Base-by-base conservation (phyloP, 129 eudicot species). In the Escallonia rubra region DNA sequence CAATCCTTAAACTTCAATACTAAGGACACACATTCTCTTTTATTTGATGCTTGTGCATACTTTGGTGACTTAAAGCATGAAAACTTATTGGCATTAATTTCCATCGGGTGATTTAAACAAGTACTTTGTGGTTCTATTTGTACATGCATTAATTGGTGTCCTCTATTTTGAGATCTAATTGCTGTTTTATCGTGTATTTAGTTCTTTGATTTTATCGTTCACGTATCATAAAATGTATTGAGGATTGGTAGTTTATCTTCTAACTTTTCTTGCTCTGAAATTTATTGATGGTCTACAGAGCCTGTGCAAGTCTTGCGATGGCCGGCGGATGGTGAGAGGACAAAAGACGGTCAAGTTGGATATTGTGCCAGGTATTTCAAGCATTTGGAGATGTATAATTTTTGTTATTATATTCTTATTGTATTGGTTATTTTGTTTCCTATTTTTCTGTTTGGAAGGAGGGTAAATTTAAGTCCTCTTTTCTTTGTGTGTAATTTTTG, bases 251-350 rank as follows among this genome's bases (percentile, higher is more conserved):
- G n/a, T 12, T 60, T 60, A 41, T 1, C 11, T 41, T 43, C 11
- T 54, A 54, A 54, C 2, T 2, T 54, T 54, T 54, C 7, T 3
- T 54, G 40, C 6, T 41, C 38, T 67, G 57, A 66, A 62, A 72
- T 53, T 66, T 68, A 55, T 75, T 67, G 68, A 72, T 75, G 58
- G 51, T 43, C 52, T 53, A 68, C 91, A 92, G 98, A 76, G 59
- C 58, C 68, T 81, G 39, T 92, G 98, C 91, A 89, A 77, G 67
- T 74, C 98, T 41, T 92, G 98, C 84, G 76, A 66, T 60, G 98
- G 98, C 8, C 65, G 78, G 40, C 80, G 85, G 65, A 87, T 92
- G 61, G 76, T 83, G 70, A 75, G 83, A 76, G 98, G 96, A 71
- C 69, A 83, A 5, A 92, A 92, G 81, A 72, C 96, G 1, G 90